A percentile compares a stretch with the other conserved stretches of the same genome.
Evolutionary conservation across 1,284 basidiomycete genomes (phyloP).

Genomic region (Rhodotorula sp.): DNA sequence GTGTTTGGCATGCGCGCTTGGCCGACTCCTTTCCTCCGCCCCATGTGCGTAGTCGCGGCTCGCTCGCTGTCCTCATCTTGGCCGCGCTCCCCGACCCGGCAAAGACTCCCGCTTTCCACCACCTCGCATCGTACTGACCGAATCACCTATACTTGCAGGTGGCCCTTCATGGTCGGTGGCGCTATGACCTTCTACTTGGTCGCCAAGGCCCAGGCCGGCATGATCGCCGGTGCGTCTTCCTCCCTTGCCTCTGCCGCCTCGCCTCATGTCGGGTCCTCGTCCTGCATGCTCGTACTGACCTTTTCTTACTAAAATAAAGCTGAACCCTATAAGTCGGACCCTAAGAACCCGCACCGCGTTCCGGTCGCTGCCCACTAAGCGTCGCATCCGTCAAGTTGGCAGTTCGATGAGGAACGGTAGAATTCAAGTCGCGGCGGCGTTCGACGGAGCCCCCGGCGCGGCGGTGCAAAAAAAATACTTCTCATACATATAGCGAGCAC

Average conservation of each 20-base stretch:
- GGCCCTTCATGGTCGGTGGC: conserved; percentile 44
- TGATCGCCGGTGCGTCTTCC: conserved; percentile 32
- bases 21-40: conserved; percentile 41
- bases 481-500: not conserved
- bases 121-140: not conserved
- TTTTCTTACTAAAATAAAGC: not conserved
- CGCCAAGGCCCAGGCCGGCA: conserved; percentile 37
- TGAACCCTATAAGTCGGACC: not conserved
- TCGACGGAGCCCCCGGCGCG: not conserved
- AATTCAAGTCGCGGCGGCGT: too few species aligned
- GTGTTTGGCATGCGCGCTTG: conserved; percentile 42
- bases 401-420: not conserved
- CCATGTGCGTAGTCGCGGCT: conserved; percentile 28
- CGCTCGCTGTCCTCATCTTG: not conserved
- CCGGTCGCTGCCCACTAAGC: conserved; percentile 26
- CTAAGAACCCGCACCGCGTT: conserved; percentile 38
- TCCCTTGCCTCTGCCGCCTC: too few species aligned
- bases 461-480: not conserved
- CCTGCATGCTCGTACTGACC: too few species aligned
- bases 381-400: not conserved
- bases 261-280: not conserved
- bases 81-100: not conserved
- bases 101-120: not conserved
- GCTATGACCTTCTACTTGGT: conserved; percentile 45
- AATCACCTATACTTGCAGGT: conserved; percentile 10